Evolutionary conservation across 2,329 filamentous ascomycete genomes (phyloP).

Genomic region (Dactylellina leptospora): DNA sequence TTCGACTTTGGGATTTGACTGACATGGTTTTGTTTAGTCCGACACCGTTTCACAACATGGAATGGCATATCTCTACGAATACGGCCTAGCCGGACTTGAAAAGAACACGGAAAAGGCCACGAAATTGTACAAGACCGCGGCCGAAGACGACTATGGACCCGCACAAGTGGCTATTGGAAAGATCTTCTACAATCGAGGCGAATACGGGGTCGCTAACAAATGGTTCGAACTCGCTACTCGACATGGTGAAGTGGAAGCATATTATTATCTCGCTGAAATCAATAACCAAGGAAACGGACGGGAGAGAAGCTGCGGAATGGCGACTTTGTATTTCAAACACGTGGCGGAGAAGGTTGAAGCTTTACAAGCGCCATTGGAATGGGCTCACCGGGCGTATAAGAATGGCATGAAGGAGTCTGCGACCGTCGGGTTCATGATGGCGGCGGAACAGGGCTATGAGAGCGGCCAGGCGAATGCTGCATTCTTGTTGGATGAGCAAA

Average conservation of each 20-base stretch:
- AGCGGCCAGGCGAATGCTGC: conserved; percentile 89
- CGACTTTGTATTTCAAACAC: conserved; percentile 82
- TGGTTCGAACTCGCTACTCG: conserved; percentile 88
- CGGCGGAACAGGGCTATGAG: conserved; percentile 92
- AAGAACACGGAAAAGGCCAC: conserved; percentile 77
- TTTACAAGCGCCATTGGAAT: conserved; percentile 78
- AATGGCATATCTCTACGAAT: conserved; percentile 81
- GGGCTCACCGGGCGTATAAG: conserved; percentile 84
- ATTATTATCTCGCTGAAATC: conserved; percentile 91
- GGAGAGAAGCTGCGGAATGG: conserved; percentile 79
- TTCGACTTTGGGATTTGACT: conserved; percentile 11
- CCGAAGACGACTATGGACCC: conserved; percentile 80
- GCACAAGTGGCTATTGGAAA: conserved; percentile 84
- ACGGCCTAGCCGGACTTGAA: conserved; percentile 74
- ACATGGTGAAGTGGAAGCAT: conserved; percentile 84
- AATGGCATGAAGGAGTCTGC: conserved; percentile 81
- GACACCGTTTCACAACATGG: conserved; percentile 87
- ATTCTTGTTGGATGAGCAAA: conserved; percentile 79
- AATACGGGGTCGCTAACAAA: conserved; percentile 71
- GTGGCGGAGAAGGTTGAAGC: conserved; percentile 78
- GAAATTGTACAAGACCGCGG: conserved; percentile 78
- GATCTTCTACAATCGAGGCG: conserved; percentile 84
- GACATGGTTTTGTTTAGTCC: conserved; percentile 63
- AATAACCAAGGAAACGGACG: conserved; percentile 80
- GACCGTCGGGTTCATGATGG: conserved; percentile 82